Conservation (phyloP, 2,329 filamentous ascomycete genomes). For the Hymenoscyphus occultus region DNA sequence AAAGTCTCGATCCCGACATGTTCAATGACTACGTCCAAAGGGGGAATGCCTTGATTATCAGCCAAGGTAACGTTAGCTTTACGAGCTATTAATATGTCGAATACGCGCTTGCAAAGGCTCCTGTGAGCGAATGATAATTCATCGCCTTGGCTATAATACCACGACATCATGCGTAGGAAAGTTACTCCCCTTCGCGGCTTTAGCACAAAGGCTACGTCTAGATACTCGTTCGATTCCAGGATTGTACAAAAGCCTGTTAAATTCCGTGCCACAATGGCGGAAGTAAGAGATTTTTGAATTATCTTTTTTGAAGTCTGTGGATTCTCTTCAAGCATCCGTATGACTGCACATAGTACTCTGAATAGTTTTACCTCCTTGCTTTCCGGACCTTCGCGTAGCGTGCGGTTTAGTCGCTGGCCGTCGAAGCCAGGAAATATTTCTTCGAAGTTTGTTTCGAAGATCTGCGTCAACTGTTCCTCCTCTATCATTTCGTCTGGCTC, state of each 20-base stretch:
- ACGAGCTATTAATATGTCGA: neutral
- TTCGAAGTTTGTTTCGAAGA: neutral
- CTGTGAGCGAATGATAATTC: neutral
- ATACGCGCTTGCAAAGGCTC: neutral
- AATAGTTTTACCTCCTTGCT: neutral
- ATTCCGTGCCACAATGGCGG: neutral
- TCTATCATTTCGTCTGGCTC: neutral
- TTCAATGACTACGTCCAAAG: neutral
- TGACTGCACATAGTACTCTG: neutral
- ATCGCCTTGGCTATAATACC: no score
- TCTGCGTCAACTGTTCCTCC: no score
- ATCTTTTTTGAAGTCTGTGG: neutral
- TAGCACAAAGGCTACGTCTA: neutral
- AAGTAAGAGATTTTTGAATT: neutral
- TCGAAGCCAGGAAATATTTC: neutral
- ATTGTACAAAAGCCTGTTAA: neutral
- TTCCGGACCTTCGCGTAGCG: neutral
- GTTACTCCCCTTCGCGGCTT: neutral
- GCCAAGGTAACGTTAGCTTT: neutral
- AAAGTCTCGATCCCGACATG: neutral
- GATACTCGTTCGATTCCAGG: neutral
- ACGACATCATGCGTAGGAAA: neutral
- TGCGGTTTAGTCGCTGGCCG: neutral
- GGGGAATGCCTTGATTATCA: neutral
- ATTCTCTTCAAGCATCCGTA: neutral